Percentiles rank a stretch among this genome's conserved stretches.
phyloP scores from a whole-genome alignment of 75 land plant genomes.

The Sequoia sempervirens region DNA sequence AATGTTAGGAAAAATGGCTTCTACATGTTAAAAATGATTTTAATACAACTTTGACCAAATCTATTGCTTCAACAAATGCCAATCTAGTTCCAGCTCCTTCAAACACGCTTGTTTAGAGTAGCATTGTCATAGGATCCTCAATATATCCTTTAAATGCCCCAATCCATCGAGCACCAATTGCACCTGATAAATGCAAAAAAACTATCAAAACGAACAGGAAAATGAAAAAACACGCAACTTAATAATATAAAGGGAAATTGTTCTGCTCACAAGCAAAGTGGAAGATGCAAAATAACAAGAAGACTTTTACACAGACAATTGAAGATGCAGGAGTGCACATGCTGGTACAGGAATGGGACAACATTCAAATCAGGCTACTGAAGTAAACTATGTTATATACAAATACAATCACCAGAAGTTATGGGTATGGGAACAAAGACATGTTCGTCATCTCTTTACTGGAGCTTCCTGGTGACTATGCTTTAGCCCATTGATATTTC shows the following conservation, averaged over 20 bases:
- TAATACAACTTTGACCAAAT: not conserved
- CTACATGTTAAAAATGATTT: not conserved
- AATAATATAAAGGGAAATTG: not conserved
- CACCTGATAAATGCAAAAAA: conserved; percentile 55
- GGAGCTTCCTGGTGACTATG: not conserved
- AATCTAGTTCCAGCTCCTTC: not conserved
- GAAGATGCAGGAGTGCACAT: not conserved
- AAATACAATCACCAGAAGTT: no score
- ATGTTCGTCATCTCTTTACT: no score
- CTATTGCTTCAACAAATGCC: not conserved
- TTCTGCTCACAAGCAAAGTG: conserved; percentile 1
- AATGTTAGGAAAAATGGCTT: not conserved
- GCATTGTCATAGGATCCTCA: conserved; percentile 87
- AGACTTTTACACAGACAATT: not conserved
- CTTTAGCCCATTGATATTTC: not conserved
- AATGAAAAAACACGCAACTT: no score
- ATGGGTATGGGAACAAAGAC: not conserved
- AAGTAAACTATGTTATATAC: no score
- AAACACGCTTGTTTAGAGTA: conserved; percentile 44
- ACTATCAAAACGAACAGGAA: conserved; percentile 1
- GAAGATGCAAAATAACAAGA: conserved; percentile 11
- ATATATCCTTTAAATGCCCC: conserved; percentile 95
- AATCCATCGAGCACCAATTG: conserved; percentile 97
- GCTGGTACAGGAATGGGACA: not conserved
- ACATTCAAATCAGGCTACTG: not conserved